Evolutionary conservation across 495 filamentous ascomycete genomes (phyloP), one percentile per base, ranked within the genome.

Genomic region (Hypoxylon fuscum): DNA sequence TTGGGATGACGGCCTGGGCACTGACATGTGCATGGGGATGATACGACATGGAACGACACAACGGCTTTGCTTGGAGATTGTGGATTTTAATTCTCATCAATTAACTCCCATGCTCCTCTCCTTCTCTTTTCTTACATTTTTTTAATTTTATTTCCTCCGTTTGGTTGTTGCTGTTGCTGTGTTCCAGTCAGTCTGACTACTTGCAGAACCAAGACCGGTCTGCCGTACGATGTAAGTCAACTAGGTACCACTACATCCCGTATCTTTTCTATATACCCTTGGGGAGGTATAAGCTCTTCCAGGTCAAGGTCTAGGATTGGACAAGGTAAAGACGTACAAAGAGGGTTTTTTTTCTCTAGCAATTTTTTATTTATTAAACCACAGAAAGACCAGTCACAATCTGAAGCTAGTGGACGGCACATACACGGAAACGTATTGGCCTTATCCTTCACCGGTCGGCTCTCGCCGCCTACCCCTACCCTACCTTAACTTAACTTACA

Each of bases 391-490:
- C 49, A 59, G 62, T 65, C 62, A 55, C 51, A 65, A 60, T 55
- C 50, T 47, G 62, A 52, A 52, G 55, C 62, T 66, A 66, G 46
- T 31, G 51, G 56, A 66, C 51, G 62, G 62, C 62, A 66, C 62
- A 48, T 60, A 55, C 18, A 43, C 45, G 52, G 40, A 60, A 47
- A 66, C 56, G 56, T 56, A 66, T 51, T 66, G 51, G 62, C 55
- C 51, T 66, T 66, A 61, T 66, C 56, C 62, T 49, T 60, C 62
- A 66, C 62, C 62, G 62, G 62, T 66, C 62, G 62, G 62, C 56
- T 14, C 61, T 64, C 62, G 51, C 62, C 62, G 45, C 56, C 43
- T 53, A 66, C 58, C 62, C 48, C 56, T 61, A 66, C 62, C 51
- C 29, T 65, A 62, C 59, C 43, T 55, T 38, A 51, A 43, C 49